Evolutionary conservation across 2,329 filamentous ascomycete genomes (phyloP), one percentile per base, ranked within the genome.

Genomic region (Talaromyces sp.): DNA sequence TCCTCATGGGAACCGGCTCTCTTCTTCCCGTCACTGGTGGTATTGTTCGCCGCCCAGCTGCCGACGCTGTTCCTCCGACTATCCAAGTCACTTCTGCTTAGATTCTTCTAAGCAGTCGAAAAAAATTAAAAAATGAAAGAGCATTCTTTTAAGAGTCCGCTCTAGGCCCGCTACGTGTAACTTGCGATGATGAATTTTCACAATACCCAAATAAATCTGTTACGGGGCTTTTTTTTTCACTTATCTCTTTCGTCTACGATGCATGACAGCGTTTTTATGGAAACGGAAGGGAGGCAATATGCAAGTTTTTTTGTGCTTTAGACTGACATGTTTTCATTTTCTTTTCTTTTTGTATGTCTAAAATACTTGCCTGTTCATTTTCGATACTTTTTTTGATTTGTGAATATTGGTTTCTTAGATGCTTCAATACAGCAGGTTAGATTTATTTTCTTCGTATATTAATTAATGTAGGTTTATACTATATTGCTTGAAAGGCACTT

Each of bases 21-120:
- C 85, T 85, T 71, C 84, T 98, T 55, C 93, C 93, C 10, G 90
- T 96, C 60, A 96, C 93, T 36, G 93, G 93, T 73, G 93, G 93
- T 74, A 96, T 98, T 68, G 84, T 96, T 67, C 95, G 93, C 81
- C 88, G 88, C 58, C 87, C 87, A 78, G 91, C 75, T 71, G 75
- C 74, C 58, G 78, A 80, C 65, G 69, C 76, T 33, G 75, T 80
- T 39, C 77, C 76, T 27, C 67, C 71, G 55, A 58, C 64, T 15
- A 65, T 65, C 15, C 63, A 65, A 55, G 39, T 58, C 33, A 44
- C 57, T 49, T 44, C 57, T 57, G 57, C 61, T 39, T 63, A 59
- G 44, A 36, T 27, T 25, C 13, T 36, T 11, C 13, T 33, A 33
- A 58, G 53, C 56, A 58, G 36, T 55, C 17, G 8, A 33, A 22